phyloP scores from a whole-genome alignment of 768 basidiomycete genomes.

The Leucocoprinus leucothites region DNA sequence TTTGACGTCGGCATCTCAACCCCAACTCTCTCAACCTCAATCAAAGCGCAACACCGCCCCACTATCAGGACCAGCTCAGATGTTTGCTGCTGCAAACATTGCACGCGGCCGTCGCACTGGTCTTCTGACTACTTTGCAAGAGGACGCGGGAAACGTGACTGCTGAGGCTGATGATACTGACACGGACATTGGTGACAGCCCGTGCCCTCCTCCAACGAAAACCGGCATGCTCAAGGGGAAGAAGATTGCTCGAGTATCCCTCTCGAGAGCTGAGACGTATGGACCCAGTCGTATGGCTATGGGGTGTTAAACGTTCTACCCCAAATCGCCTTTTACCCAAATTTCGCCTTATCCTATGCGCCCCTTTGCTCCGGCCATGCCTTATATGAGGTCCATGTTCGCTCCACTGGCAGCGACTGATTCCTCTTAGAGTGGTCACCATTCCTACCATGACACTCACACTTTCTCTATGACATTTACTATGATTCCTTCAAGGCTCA shows the following conservation, averaged over 20 bases:
- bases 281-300: slow-evolving; percentile 51
- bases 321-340: no score
- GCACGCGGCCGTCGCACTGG: slow-evolving; percentile 62
- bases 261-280: slow-evolving; percentile 68
- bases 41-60: slow-evolving; percentile 70
- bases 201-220: slow-evolving; percentile 80
- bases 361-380: neutral
- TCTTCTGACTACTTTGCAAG: slow-evolving; percentile 57
- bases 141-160: slow-evolving; percentile 55
- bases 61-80: slow-evolving; percentile 37
- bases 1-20: slow-evolving; percentile 19
- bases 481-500: slow-evolving; percentile 5
- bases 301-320: slow-evolving; percentile 2
- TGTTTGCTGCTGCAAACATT: slow-evolving; percentile 70
- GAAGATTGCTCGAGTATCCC: slow-evolving; percentile 45
- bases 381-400: neutral
- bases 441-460: neutral
- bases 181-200: slow-evolving; percentile 79
- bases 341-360: neutral
- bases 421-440: neutral
- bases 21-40: slow-evolving; percentile 33
- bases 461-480: neutral
- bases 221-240: slow-evolving; percentile 52
- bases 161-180: slow-evolving; percentile 72
- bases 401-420: neutral